Base-by-base conservation (phyloP, 2,329 filamentous ascomycete genomes). In the Blastomyces parvus region DNA sequence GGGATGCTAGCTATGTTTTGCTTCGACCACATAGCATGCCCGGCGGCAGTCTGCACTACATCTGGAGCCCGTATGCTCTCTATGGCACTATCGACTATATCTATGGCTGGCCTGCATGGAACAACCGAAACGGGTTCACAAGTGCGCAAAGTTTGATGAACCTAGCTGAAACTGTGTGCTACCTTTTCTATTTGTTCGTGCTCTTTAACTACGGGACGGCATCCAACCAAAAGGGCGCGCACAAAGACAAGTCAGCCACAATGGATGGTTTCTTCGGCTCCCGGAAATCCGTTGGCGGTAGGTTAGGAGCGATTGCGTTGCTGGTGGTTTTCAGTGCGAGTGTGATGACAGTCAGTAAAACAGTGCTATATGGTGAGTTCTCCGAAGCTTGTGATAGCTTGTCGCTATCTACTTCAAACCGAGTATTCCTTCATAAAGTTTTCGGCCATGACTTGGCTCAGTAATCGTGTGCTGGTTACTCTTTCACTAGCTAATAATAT, bases 1-100 rank as follows among this genome's bases (percentile, higher is more conserved):
- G 91, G 91, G 91, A 96, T 77, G 84, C 84, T 38, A 79, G 80
- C 64, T 96, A 96, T 78, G 85, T 96, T 48, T 80, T 96, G 57
- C 79, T 89, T 62, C 89, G 91, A 25, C 91, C 91, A 38, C 84
- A 87, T 74, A 89, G 86, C 63, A 94, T 96, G 89, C 85, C 87
- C 0, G 89, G 90, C 68, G 91, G 91, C 19, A 77, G 75, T 57
- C 79, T 88, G 61, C 89, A 95, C 78, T 82, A 78, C 69, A 70
- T 96, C 52, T 96, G 85, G 83, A 78, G 77, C 38, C 90, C 89
- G 0, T 96, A 96, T 77, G 84, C 83, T 70, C 84, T 95, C 1
- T 96, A 96, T 78, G 89, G 88, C 63, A 79, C 81, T 60, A 80
- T 96, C 67, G 91, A 96, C 76, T 81, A 91, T 74, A 81, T 93